Evolutionary conservation across 805 yeast species (phyloP), one percentile per base, ranked within the genome.

Genomic region (Saturnispora diversa): DNA sequence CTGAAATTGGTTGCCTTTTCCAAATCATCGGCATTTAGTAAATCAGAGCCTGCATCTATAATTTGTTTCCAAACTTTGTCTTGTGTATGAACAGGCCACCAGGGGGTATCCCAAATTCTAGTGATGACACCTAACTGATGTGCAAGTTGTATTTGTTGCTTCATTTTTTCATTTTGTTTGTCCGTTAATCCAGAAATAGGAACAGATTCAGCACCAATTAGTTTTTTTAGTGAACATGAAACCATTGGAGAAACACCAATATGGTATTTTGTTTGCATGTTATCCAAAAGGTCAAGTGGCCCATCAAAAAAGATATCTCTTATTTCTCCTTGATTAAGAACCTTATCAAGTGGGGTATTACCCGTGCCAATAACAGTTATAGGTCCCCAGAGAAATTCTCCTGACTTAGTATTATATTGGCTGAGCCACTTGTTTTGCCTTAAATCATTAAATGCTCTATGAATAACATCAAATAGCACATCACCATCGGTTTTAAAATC

Each of bases 41-140:
- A 64, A 51, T 80, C 86, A 15, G 73, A 65, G 2, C 77, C 78
- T 11, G 64, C 44, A 13, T 58, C 60, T 32, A 67, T 53, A 12
- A 77, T 59, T 42, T 71, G 74, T 38, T 58, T 50, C 75, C 81
- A 74, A 29, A 77, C 68, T 3, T 53, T 53, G 34, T 70, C 55
- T 43, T 74, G 65, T 22, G 62, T 54, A 11, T 50, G 44, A 2
- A 56, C 54, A 4, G 88, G 87, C 86, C 86, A 80, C 38, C 65
- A 64, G 1, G 84, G 78, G 7, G 76, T 77, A 15, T 79, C 87
- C 88, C 88, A 82, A 23, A 80, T 62, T 42, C 90, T 63, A 0
- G 84, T 72, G 47, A 68, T 65, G 30, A 80, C 50, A 10, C 75
- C 74, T 36, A 60, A 44, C 2, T 56, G 51, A 49, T 79, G 84